Base-by-base conservation (phyloP, 2,329 filamentous ascomycete genomes). In the Cordyceps cateniannulata region DNA sequence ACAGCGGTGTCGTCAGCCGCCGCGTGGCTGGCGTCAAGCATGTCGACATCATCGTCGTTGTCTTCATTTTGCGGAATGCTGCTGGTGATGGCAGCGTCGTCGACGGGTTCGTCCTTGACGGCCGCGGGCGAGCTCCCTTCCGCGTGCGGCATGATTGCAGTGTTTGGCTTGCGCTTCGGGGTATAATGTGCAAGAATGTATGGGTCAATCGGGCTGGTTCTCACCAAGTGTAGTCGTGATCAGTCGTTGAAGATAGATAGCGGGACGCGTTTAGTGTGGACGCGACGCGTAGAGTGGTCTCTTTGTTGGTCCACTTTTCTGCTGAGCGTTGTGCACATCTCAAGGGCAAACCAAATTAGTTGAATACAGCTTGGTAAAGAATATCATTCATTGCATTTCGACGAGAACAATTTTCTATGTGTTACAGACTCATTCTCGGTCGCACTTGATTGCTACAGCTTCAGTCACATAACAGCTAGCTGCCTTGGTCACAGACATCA, bases 131-230 rank as follows among this genome's bases (percentile, higher is more conserved):
- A 68, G 42, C 65, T 65, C 32, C 68, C 60, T 44, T 70, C 68
- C n/a, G 70, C 68, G 65, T 82, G 78, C 42, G 78, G 79, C 78
- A 82, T 82, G 50, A 45, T 65, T 1, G 8, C 27, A 16, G 20
- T 3, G 1, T 7, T 22, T 22, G 42, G 32, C 32, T 35, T 27
- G 20, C 2, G 12, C 20, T 53, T 5, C 35, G 7, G 20, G 6
- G 1, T 32, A 24, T 27, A n/a, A 32, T 48, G 20, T n/a, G 18
- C 40, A 10, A 14, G 4, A 25, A 47, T 3, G 22, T n/a, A 35
- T 35, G 20, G 16, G 5, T 27, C 24, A 32, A 40, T 40, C 9
- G 44, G 29, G n/a, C 10, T 49, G 27, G 12, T 50, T 20, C 20
- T 20, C 9, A 16, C 16, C 10, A n/a, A 42, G 22, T 3, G 14